These are phyloP conservation scores for Colletotrichum tropicale DNA, from an alignment of 2,329 filamentous ascomycete genomes.

Conservation along the genomic window DNA sequence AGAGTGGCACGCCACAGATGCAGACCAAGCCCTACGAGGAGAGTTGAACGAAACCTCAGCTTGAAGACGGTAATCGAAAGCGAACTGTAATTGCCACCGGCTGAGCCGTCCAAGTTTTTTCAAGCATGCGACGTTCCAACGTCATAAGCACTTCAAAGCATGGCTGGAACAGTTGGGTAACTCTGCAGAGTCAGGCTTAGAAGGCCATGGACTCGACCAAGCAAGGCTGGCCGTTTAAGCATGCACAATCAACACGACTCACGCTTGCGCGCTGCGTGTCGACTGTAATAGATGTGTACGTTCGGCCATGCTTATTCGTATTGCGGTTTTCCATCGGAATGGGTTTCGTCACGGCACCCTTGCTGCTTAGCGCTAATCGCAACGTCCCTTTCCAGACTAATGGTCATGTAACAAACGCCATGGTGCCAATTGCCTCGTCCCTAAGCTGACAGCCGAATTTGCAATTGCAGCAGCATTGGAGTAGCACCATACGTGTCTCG, in stretches of 20 bases:
- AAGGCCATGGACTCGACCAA: background rate
- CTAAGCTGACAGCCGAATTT: background rate
- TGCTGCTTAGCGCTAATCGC: background rate
- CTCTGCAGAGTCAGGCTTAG: background rate
- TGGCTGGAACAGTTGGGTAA: background rate
- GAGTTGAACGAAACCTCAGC: background rate
- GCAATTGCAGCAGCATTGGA: background rate
- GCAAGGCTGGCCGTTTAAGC: background rate
- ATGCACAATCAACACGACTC: background rate
- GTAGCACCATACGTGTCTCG: background rate
- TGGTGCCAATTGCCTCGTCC: background rate
- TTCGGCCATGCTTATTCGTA: background rate
- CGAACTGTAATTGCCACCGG: background rate
- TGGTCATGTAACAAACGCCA: background rate
- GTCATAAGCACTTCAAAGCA: background rate
- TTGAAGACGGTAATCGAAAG: background rate
- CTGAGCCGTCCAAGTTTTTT: background rate
- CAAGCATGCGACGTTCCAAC: background rate
- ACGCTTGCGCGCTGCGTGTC: background rate
- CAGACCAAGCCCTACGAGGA: background rate
- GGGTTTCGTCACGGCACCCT: background rate
- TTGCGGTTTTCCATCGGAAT: background rate
- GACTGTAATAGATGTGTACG: background rate
- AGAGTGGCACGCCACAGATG: background rate
- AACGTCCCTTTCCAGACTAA: background rate